Evolutionary conservation across 805 yeast genomes (phyloP).

Genomic region (Sugiyamaella valdiviana): DNA sequence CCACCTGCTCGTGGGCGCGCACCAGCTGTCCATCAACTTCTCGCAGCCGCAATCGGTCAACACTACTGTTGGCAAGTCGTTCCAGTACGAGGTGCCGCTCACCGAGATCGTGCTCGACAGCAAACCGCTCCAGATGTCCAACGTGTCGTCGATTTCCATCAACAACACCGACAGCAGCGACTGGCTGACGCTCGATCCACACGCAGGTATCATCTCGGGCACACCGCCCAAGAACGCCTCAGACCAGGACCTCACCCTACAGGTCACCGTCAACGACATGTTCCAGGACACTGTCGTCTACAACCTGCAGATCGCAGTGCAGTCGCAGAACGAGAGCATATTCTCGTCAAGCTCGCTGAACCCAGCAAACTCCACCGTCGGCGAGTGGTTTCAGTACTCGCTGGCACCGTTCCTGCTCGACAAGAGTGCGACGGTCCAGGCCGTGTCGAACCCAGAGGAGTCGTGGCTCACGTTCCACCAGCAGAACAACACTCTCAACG

Average conservation of each 20-base stretch:
- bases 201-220: constrained; percentile 66
- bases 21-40: constrained; percentile 62
- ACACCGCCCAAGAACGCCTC: constrained; percentile 48
- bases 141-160: constrained; percentile 50
- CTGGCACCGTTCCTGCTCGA: constrained; percentile 28
- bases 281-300: constrained; percentile 31
- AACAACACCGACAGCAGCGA: constrained; percentile 47
- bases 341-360: constrained; percentile 44
- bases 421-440: constrained; percentile 11
- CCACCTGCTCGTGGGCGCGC: constrained; percentile 79
- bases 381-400: constrained; percentile 46
- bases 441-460: constrained; percentile 32
- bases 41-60: constrained; percentile 52
- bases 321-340: constrained; percentile 20
- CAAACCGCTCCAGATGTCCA: constrained; percentile 37
- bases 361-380: constrained; percentile 65
- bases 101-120: constrained; percentile 61
- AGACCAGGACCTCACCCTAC: constrained; percentile 27
- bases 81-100: constrained; percentile 57
- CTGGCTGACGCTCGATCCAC: constrained; percentile 62
- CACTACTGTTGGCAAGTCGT: constrained; percentile 55
- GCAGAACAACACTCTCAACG: constrained; percentile 60
- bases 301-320: constrained; percentile 22
- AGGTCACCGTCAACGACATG: constrained; percentile 38
- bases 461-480: constrained; percentile 59